Evolutionary conservation across 495 filamentous ascomycete genomes (phyloP).

Genomic region (Penicillium odoratum): DNA sequence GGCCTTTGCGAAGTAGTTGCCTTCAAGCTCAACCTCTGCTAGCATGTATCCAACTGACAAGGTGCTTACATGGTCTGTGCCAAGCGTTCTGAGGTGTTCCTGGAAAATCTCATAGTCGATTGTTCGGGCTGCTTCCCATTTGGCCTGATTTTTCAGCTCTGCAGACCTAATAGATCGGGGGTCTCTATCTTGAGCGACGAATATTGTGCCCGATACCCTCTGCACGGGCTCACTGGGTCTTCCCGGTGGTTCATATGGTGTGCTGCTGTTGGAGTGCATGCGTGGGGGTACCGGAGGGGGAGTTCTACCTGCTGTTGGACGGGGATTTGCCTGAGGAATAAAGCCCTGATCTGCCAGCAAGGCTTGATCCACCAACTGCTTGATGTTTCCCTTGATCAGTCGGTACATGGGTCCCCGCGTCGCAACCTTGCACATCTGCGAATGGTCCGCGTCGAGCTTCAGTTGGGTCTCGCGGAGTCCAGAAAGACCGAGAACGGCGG

Average conservation of each 20-base stretch:
- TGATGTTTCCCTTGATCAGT: conserved; percentile 42
- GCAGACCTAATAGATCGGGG: conserved; percentile 32
- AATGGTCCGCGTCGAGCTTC: conserved; percentile 43
- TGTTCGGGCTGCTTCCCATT: conserved; percentile 36
- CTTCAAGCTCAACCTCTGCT: conserved; percentile 33
- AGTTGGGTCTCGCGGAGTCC: conserved; percentile 41
- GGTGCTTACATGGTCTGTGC: conserved; percentile 38
- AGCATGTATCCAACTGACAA: conserved; percentile 34
- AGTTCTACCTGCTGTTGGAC: conserved; percentile 6
- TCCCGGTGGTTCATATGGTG: conserved; percentile 27
- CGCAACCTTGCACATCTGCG: conserved; percentile 41
- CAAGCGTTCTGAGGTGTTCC: conserved; percentile 33
- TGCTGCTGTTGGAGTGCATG: conserved; percentile 35
- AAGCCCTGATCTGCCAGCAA: conserved; percentile 36
- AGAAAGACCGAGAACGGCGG: conserved; percentile 38
- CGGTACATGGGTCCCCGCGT: conserved; percentile 37
- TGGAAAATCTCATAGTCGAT: conserved; percentile 41
- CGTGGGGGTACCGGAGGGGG: conserved; percentile 36
- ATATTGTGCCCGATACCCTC: conserved; percentile 25
- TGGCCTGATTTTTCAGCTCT: conserved; percentile 30
- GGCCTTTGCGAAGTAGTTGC: conserved; percentile 29
- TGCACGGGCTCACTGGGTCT: conserved; percentile 13
- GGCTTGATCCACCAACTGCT: conserved; percentile 38
- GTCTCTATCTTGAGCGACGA: conserved; percentile 29
- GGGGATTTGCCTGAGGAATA: conserved; percentile 27